phyloP scores from a whole-genome alignment of 2,329 filamentous ascomycete genomes.

The Hypoxylon sp. region DNA sequence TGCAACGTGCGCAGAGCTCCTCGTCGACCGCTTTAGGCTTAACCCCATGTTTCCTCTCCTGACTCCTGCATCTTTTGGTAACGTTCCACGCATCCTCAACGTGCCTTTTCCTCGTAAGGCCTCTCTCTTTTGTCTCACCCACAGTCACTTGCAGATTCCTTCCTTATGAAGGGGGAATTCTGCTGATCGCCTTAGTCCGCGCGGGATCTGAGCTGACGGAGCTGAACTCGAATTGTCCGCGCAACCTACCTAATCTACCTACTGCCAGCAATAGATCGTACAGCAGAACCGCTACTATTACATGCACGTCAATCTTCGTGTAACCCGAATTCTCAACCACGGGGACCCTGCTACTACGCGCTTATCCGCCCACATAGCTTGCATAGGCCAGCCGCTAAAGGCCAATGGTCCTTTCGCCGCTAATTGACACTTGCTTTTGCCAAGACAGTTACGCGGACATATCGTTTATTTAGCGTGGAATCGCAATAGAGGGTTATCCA shows the following conservation, averaged over 20 bases:
- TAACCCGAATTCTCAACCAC: conserved; percentile 23
- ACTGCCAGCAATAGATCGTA: conserved; percentile 19
- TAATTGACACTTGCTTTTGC: conserved; percentile 13
- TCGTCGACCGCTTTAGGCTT: conserved; percentile 34
- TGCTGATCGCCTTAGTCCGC: conserved; percentile 18
- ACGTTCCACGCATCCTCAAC: conserved; percentile 34
- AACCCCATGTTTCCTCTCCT: conserved; percentile 40
- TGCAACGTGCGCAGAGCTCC: conserved; percentile 39
- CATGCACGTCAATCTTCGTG: conserved; percentile 32
- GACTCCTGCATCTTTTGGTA: conserved; percentile 44
- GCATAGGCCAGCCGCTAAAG: conserved; percentile 8
- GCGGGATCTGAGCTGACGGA: conserved; percentile 20
- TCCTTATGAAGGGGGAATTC: conserved; percentile 10
- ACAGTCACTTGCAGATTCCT: conserved; percentile 26
- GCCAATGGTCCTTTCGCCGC: conserved; percentile 16
- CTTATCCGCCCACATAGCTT: conserved; percentile 5
- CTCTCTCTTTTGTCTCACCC: conserved; percentile 19
- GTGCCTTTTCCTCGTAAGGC: conserved; percentile 19
- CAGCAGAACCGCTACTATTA: conserved; percentile 20
- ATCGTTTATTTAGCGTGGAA: conserved; percentile 2
- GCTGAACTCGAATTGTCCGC: conserved; percentile 16
- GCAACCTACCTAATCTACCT: conserved; percentile 6
- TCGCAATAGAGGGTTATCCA: conserved; percentile 7
- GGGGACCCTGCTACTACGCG: conserved; percentile 3
- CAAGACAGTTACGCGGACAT: conserved; percentile 24